phyloP scores from a whole-genome alignment of 2,329 filamentous ascomycete species.

The Rosellinia necatrix region DNA sequence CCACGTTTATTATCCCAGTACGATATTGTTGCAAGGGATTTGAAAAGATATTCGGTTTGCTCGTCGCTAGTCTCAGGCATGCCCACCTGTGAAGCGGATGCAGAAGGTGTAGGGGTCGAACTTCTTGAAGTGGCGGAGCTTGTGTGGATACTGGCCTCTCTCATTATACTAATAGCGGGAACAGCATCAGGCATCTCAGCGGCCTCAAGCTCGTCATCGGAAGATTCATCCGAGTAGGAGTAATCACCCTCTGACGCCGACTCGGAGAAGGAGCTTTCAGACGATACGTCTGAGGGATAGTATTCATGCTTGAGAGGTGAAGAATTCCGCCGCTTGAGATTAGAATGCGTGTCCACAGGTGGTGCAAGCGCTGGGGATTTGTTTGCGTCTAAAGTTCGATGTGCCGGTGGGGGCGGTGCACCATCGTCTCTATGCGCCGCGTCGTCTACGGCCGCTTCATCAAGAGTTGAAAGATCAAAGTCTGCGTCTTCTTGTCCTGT shows the following conservation, averaged over 20 bases:
- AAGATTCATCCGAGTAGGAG: constrained; percentile 50
- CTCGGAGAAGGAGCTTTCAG: constrained; percentile 43
- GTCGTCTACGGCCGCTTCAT: constrained; percentile 42
- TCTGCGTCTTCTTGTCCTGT: constrained; percentile 46
- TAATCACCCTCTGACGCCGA: constrained; percentile 53
- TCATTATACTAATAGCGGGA: constrained; percentile 61
- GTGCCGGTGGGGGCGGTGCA: constrained; percentile 59
- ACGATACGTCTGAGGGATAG: constrained; percentile 75
- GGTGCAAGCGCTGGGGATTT: constrained; percentile 47
- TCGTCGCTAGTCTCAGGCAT: constrained; percentile 54
- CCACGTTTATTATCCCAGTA: constrained; percentile 66
- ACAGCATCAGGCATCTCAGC: constrained; percentile 63
- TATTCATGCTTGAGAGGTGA: constrained; percentile 98
- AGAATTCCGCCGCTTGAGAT: constrained; percentile 73
- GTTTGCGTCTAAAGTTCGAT: constrained; percentile 51
- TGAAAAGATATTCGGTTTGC: constrained; percentile 49
- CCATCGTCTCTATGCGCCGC: constrained; percentile 55
- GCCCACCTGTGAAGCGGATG: constrained; percentile 77
- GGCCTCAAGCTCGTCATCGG: constrained; percentile 63
- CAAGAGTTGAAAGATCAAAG: constrained; percentile 44
- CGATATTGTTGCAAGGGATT: constrained; percentile 60
- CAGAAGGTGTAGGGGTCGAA: constrained; percentile 70
- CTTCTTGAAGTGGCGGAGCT: constrained; percentile 54
- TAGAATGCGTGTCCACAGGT: constrained; percentile 53
- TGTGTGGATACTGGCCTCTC: constrained; percentile 37